phyloP scores from a whole-genome alignment of 2,329 filamentous ascomycete species.

The Penicillium sp. region DNA sequence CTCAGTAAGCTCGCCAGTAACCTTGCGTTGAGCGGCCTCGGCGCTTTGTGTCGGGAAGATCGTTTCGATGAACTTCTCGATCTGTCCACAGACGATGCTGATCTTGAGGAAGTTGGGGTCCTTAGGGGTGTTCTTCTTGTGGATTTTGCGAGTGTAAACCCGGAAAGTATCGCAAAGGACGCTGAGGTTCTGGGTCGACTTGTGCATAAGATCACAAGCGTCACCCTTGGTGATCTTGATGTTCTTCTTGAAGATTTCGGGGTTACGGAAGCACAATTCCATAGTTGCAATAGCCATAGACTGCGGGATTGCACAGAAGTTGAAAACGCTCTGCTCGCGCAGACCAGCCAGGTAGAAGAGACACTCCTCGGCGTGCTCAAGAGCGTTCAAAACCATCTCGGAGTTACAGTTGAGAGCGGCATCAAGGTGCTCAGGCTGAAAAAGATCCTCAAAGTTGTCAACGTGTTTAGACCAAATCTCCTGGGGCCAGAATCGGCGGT shows the following conservation, averaged over 20 bases:
- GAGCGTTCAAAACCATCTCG: constrained; percentile 89
- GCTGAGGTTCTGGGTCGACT: constrained; percentile 87
- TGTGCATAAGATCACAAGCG: constrained; percentile 86
- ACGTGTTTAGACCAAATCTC: constrained; percentile 98
- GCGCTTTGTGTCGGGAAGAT: constrained; percentile 85
- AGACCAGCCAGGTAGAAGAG: constrained; percentile 97
- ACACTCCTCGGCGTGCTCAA: constrained; percentile 86
- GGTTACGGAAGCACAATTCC: constrained; percentile 90
- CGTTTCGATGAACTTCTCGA: constrained; percentile 93
- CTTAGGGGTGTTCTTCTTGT: constrained; percentile 88
- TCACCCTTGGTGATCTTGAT: constrained; percentile 97
- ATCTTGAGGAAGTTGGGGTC: constrained; percentile 93
- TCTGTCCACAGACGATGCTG: constrained; percentile 83
- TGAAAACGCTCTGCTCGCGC: constrained; percentile 96
- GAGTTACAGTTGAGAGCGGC: constrained; percentile 82
- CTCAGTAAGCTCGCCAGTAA: constrained; percentile 59
- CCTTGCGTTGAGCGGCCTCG: constrained; percentile 51
- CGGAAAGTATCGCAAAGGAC: constrained; percentile 81
- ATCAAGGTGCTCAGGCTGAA: constrained; percentile 75
- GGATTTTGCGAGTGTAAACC: constrained; percentile 75
- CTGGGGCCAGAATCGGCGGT: constrained; percentile 88
- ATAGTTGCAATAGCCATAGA: constrained; percentile 96
- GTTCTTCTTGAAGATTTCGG: constrained; percentile 78
- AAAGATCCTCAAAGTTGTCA: constrained; percentile 83
- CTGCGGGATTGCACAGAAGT: constrained; percentile 97